Percentiles rank a stretch among this genome's conserved stretches.
phyloP scores from a whole-genome alignment of 345 rosid species.

The Ceriops tagal region DNA sequence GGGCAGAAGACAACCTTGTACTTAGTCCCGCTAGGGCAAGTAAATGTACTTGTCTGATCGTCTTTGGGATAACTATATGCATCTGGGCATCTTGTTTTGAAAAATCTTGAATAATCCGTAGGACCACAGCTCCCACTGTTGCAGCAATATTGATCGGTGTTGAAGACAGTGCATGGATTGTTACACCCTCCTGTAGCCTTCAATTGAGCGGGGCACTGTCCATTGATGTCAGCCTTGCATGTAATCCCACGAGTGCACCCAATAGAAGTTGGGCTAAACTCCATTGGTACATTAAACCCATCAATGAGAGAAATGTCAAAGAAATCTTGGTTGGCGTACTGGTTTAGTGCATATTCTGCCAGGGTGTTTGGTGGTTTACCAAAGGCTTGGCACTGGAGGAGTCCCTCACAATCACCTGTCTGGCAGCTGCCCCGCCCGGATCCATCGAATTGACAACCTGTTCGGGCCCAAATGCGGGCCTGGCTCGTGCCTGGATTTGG shows the following conservation, averaged over 20 bases:
- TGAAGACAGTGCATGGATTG: slow-evolving; percentile 13
- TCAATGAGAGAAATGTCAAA: slow-evolving; percentile 15
- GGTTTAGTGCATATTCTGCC: slow-evolving; percentile 8
- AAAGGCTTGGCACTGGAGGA: background rate
- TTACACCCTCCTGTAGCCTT: slow-evolving; percentile 14
- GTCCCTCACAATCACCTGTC: slow-evolving; percentile 17
- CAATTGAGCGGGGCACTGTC: slow-evolving; percentile 7
- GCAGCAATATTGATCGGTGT: slow-evolving; percentile 15
- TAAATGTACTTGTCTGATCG: slow-evolving; percentile 4
- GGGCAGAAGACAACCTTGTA: slow-evolving; percentile 21
- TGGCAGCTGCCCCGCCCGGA: background rate
- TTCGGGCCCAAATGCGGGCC: slow-evolving; percentile 22
- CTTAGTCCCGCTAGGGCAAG: slow-evolving; percentile 15
- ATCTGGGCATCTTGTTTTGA: slow-evolving; percentile 15
- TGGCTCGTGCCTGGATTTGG: slow-evolving; percentile 1
- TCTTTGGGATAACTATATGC: slow-evolving; percentile 24
- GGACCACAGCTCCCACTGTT: slow-evolving; percentile 12
- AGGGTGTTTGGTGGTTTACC: slow-evolving; percentile 9
- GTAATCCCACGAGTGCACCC: background rate
- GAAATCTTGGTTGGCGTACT: background rate
- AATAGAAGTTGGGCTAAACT: slow-evolving; percentile 10
- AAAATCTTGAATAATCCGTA: slow-evolving; percentile 7
- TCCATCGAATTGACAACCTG: slow-evolving; percentile 13
- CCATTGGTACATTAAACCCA: slow-evolving; percentile 28
- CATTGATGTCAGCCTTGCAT: slow-evolving; percentile 2